These are phyloP conservation scores for Zopfia rhizophila DNA, from an alignment of 2,329 filamentous ascomycete genomes.

Conservation along the genomic window DNA sequence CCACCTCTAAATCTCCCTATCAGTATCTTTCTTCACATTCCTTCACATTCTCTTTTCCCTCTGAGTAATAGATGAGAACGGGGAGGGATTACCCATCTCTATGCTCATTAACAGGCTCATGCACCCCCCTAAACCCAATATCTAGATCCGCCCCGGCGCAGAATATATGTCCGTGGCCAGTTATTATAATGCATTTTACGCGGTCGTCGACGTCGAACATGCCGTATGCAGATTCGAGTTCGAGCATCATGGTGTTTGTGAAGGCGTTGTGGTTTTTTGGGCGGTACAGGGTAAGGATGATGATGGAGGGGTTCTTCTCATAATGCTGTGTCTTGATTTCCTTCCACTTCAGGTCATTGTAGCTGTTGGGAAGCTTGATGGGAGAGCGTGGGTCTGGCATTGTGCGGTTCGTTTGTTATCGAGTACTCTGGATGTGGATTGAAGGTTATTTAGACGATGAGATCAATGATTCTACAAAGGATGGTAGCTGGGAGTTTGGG, in stretches of 20 bases:
- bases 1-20: conserved; percentile 51
- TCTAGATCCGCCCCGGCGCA: conserved; percentile 69
- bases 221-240: conserved; percentile 65
- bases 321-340: conserved; percentile 57
- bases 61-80: conserved; percentile 1
- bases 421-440: too few relatives aligned
- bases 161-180: conserved; percentile 62
- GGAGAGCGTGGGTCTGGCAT: conserved; percentile 28
- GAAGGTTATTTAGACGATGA: too few relatives aligned
- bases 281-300: conserved; percentile 72
- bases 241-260: conserved; percentile 70
- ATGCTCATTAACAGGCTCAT: conserved; percentile 59
- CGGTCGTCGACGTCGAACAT: conserved; percentile 65
- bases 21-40: not conserved
- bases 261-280: conserved; percentile 76
- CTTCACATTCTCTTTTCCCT: not conserved
- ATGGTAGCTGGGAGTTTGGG: too few relatives aligned
- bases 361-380: conserved; percentile 48
- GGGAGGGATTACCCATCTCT: conserved; percentile 60
- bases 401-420: too few relatives aligned
- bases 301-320: conserved; percentile 61
- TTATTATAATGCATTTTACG: conserved; percentile 66
- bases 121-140: conserved; percentile 58
- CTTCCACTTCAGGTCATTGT: conserved; percentile 52
- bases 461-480: too few relatives aligned